phyloP scores from a whole-genome alignment of 2,329 filamentous ascomycete genomes.

The Trichoderma sp. region DNA sequence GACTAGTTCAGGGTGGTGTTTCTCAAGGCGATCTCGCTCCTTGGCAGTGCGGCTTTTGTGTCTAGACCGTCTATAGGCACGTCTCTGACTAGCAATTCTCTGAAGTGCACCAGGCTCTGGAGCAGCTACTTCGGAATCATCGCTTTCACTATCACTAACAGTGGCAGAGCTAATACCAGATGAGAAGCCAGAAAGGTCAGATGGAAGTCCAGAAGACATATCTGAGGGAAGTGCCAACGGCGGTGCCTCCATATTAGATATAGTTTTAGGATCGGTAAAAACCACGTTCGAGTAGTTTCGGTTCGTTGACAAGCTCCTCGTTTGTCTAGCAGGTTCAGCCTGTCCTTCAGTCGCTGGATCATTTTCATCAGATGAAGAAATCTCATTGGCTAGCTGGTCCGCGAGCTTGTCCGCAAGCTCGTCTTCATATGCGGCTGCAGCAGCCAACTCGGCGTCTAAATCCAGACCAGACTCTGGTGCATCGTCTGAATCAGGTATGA shows the following conservation, averaged over 20 bases:
- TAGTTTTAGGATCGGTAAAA: background rate
- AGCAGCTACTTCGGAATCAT: too few relatives aligned
- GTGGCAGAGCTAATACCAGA: constrained; percentile 27
- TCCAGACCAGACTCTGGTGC: constrained; percentile 35
- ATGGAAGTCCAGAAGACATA: constrained; percentile 5
- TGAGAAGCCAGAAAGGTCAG: background rate
- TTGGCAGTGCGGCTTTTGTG: constrained; percentile 39
- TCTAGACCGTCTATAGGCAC: constrained; percentile 40
- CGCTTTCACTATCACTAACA: constrained; percentile 35
- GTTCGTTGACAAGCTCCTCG: background rate
- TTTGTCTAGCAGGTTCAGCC: background rate
- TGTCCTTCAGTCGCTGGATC: constrained; percentile 19
- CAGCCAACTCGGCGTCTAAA: constrained; percentile 41
- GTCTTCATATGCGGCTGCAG: constrained; percentile 32
- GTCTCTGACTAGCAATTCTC: constrained; percentile 36
- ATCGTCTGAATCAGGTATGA: constrained; percentile 40
- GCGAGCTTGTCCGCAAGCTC: too few relatives aligned
- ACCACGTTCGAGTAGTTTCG: background rate
- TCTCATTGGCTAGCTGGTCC: constrained; percentile 26
- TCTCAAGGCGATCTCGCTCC: constrained; percentile 70
- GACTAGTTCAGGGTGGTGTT: constrained; percentile 74
- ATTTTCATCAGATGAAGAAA: constrained; percentile 23
- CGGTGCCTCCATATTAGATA: constrained; percentile 14
- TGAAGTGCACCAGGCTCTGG: background rate
- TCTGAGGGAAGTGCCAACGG: background rate